These are phyloP conservation scores for Penicillium hordei DNA, from an alignment of 2,329 filamentous ascomycete species.

Conservation along the genomic window DNA sequence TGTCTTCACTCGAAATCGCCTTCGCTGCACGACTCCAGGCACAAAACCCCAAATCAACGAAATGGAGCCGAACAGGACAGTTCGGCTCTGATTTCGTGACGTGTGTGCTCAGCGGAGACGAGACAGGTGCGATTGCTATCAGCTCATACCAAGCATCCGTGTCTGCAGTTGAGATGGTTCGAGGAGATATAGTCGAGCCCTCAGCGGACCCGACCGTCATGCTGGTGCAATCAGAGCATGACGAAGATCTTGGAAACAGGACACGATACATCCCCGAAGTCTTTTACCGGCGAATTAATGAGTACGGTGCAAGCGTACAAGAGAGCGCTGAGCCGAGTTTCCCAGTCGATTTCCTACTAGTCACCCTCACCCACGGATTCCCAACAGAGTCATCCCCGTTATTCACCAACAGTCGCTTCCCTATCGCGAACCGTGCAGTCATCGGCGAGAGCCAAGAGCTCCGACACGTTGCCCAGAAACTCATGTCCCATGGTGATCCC, in stretches of 20 bases:
- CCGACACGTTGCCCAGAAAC: slow-evolving; percentile 64
- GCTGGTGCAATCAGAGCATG: slow-evolving; percentile 90
- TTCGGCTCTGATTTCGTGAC: slow-evolving; percentile 98
- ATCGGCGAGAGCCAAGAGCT: slow-evolving; percentile 85
- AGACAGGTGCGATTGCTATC: slow-evolving; percentile 81
- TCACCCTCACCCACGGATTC: slow-evolving; percentile 95
- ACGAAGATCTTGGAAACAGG: slow-evolving; percentile 66
- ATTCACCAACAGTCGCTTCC: slow-evolving; percentile 72
- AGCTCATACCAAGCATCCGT: slow-evolving; percentile 94
- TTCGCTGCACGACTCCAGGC: slow-evolving; percentile 88
- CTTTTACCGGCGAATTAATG: slow-evolving; percentile 92
- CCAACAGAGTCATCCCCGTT: slow-evolving; percentile 74
- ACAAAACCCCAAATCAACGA: slow-evolving; percentile 82
- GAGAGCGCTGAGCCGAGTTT: slow-evolving; percentile 96
- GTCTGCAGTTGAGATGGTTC: slow-evolving; percentile 93
- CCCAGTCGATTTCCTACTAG: slow-evolving; percentile 92
- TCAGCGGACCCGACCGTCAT: slow-evolving; percentile 90
- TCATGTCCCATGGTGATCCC: slow-evolving; percentile 65
- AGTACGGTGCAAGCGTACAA: slow-evolving; percentile 93
- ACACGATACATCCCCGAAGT: slow-evolving; percentile 94
- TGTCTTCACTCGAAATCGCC: slow-evolving; percentile 86
- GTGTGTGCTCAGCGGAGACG: slow-evolving; percentile 91
- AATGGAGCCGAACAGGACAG: slow-evolving; percentile 92
- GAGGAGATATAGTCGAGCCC: slow-evolving; percentile 90
- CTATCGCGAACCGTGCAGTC: slow-evolving; percentile 85